Percentiles rank a stretch among this genome's conserved stretches.
Conservation (phyloP, 192 early-diverging fungal genomes). For the Gonapodya prolifera region DNA sequence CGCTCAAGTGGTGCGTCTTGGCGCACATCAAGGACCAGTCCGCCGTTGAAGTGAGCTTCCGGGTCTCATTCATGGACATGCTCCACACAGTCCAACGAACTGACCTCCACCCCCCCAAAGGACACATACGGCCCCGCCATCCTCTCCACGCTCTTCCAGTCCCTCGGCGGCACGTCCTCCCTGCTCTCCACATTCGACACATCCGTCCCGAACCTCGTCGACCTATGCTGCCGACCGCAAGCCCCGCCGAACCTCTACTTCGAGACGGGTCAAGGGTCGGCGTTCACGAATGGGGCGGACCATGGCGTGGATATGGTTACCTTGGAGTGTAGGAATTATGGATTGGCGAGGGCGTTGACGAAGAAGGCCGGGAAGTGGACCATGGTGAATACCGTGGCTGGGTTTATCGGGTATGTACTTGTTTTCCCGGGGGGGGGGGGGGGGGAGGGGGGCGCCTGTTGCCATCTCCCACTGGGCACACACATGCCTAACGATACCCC, state of each 20-base stretch:
- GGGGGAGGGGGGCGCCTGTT: too few relatives aligned
- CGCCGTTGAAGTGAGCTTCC: neutral
- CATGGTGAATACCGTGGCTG: neutral
- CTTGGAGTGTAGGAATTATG: neutral
- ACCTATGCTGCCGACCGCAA: neutral
- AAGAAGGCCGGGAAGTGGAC: neutral
- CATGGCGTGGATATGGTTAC: neutral
- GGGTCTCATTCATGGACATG: neutral
- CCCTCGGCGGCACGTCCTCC: neutral
- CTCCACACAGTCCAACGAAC: neutral
- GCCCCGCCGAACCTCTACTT: too few relatives aligned
- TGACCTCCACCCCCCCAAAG: neutral
- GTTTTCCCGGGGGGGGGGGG: too few relatives aligned
- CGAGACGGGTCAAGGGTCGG: slow-evolving; percentile 2
- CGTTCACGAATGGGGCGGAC: neutral
- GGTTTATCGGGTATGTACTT: slow-evolving; percentile 6
- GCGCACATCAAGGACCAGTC: neutral
- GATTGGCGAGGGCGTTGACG: neutral
- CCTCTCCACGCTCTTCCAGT: neutral
- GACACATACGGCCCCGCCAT: neutral
- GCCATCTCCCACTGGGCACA: too few relatives aligned
- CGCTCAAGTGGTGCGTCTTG: neutral
- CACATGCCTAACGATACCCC: too few relatives aligned
- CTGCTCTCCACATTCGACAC: neutral
- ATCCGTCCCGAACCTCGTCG: neutral